Conservation (phyloP, 176 grass and related monocot genomes). For the Ensete glaucum region DNA sequence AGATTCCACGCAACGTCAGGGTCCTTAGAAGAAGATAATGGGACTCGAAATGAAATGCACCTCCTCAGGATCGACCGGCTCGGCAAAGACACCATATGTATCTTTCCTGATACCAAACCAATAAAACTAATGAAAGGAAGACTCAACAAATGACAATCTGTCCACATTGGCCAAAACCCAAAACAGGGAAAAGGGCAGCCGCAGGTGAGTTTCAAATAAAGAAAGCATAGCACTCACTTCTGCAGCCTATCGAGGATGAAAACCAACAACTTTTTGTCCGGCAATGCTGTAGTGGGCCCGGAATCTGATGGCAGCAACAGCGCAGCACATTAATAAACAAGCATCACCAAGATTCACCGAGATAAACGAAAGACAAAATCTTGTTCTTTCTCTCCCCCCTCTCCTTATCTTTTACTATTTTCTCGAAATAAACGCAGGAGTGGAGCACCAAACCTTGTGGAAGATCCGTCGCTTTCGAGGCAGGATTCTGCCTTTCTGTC, state of each 20-base stretch:
- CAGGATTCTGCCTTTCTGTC: slow-evolving; percentile 39
- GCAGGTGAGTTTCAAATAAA: slow-evolving; percentile 2
- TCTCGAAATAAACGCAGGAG: background rate
- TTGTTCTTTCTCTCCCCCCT: background rate
- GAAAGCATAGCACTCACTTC: slow-evolving; percentile 72
- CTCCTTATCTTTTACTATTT: slow-evolving; percentile 9
- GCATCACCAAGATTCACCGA: slow-evolving; percentile 17
- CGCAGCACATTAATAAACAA: slow-evolving; percentile 12
- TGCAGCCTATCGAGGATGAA: slow-evolving; percentile 90
- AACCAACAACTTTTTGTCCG: slow-evolving; percentile 96
- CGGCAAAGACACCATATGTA: slow-evolving; percentile 77
- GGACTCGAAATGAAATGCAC: slow-evolving; percentile 27
- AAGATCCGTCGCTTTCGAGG: slow-evolving; percentile 75
- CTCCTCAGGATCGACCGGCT: slow-evolving; percentile 86
- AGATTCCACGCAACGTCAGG: slow-evolving; percentile 12
- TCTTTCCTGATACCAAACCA: slow-evolving; percentile 70
- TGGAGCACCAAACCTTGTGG: slow-evolving; percentile 52
- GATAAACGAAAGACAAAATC: slow-evolving; percentile 32
- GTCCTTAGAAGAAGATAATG: background rate
- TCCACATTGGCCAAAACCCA: background rate
- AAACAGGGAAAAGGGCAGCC: slow-evolving; percentile 4
- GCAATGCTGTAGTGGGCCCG: slow-evolving; percentile 88
- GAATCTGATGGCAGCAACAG: slow-evolving; percentile 55
- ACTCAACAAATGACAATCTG: background rate
- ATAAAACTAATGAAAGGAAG: slow-evolving; percentile 13